Evolutionary conservation across 768 basidiomycete species (phyloP), one percentile per base, ranked within the genome.

Genomic region (Pulveroboletus sp.): DNA sequence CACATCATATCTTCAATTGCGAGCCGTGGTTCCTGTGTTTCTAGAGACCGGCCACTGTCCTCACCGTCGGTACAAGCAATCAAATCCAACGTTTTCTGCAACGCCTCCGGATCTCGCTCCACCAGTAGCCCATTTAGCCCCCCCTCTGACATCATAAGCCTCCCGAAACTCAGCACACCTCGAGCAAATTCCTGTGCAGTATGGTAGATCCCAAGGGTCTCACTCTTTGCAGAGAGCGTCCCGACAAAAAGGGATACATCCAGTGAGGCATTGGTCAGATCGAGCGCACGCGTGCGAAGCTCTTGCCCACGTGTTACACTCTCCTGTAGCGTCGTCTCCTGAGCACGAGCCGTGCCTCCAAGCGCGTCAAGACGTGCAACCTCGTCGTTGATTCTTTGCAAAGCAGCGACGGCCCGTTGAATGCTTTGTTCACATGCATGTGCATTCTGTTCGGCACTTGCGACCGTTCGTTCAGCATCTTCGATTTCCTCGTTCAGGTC

Each of bases 401-500:
- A 12, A 6, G 46, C 49, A 11, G 20, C 34, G 12, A 43, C 2
- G 5, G 56, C 55, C 1, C 33, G 56, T 10, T 37, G 54, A 14
- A 57, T 39, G 33, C 50, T 57, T 20, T 57, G 29, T 21, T 47
- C 23, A 24, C 55, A 52, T 1, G 16, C 19, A 7, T 16, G 27
- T 24, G n/a, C 40, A 21, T 48, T 52, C n/a, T n/a, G 25, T 37
- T 37, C 20, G 3, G 55, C 55, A 11, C 33, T 45, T 3, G 50
- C 25, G 32, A 57, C n/a, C 14, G 29, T 52, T 27, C 55, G 44
- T 23, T 45, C 43, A 2, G 55, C 43, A 2, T 12, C 14, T 10
- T 45, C 46, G 9, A 57, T 52, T 13, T 57, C 56, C 35, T 52
- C 46, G 25, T 57, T 57, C 37, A 57, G 16, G 40, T 57, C 50